phyloP scores from a whole-genome alignment of 768 basidiomycete species.

The Austroboletus eburneus region DNA sequence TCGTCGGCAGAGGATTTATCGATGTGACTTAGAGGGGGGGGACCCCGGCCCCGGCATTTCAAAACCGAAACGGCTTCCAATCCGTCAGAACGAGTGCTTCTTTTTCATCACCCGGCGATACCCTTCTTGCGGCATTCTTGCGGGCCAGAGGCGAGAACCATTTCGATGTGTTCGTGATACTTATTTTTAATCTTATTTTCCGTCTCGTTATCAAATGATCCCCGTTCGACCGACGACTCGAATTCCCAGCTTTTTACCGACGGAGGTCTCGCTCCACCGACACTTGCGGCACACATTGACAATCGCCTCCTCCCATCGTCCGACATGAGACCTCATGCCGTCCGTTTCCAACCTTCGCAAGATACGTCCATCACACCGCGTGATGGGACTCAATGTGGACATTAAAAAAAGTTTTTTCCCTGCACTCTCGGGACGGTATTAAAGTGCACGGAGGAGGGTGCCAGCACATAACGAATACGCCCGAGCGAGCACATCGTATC shows the following conservation, averaged over 20 bases:
- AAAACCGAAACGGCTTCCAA: not conserved
- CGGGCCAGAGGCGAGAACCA: no score
- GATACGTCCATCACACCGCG: not conserved
- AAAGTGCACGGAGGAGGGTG: conserved; percentile 1
- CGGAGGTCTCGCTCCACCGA: conserved; percentile 21
- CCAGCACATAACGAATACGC: not conserved
- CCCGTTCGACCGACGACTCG: conserved; percentile 16
- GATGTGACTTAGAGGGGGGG: not conserved
- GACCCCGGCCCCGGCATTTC: not conserved
- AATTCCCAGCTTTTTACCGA: conserved; percentile 12
- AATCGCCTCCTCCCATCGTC: not conserved
- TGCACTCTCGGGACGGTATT: conserved; percentile 7
- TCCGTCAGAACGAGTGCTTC: not conserved
- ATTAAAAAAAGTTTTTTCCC: not conserved
- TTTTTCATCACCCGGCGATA: not conserved
- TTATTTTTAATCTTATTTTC: conserved; percentile 1
- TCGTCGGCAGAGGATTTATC: not conserved
- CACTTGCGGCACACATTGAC: conserved; percentile 10
- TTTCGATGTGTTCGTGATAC: not conserved
- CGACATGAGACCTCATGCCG: not conserved
- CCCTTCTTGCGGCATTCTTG: conserved; percentile 1
- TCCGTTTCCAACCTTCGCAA: not conserved
- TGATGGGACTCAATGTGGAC: conserved; percentile 10
- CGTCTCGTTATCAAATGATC: conserved; percentile 5
- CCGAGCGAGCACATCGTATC: conserved; percentile 1